These are phyloP conservation scores for Bipolaris sorokiniana DNA, from an alignment of 2,329 filamentous ascomycete genomes.

Conservation along the genomic window DNA sequence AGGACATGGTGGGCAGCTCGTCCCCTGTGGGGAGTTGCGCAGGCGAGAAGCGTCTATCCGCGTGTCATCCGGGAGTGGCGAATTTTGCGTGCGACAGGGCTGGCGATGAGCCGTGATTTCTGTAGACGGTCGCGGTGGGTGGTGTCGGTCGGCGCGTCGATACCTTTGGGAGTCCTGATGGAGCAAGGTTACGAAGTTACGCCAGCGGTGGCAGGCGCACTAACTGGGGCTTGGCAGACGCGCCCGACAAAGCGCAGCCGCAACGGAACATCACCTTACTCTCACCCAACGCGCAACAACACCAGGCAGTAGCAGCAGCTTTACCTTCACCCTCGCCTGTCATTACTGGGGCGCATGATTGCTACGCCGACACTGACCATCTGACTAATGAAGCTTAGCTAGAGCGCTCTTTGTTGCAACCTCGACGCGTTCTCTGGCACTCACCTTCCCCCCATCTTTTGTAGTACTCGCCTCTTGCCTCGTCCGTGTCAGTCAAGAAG, in stretches of 20 bases:
- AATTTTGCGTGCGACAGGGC: conserved; percentile 1
- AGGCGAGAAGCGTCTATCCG: conserved; percentile 30
- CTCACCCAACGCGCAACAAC: conserved; percentile 4
- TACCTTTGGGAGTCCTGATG: conserved; percentile 22
- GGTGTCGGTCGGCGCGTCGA: conserved; percentile 23
- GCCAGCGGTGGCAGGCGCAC: conserved; percentile 27
- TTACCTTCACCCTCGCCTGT: not conserved
- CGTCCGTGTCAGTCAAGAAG: not conserved
- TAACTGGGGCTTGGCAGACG: conserved; percentile 34
- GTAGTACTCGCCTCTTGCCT: conserved; percentile 5
- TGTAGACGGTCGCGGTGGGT: conserved; percentile 16
- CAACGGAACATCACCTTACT: conserved; percentile 6
- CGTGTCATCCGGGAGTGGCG: conserved; percentile 30
- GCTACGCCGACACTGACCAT: not conserved
- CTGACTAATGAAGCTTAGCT: conserved; percentile 12
- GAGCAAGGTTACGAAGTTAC: conserved; percentile 17
- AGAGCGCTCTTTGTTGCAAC: not conserved
- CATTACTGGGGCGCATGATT: conserved; percentile 1
- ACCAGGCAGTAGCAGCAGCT: not conserved
- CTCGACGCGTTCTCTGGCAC: conserved; percentile 6
- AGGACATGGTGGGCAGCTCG: conserved; percentile 43
- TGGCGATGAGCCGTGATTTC: conserved; percentile 13
- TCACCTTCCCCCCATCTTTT: conserved; percentile 1
- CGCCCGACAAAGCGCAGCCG: conserved; percentile 32
- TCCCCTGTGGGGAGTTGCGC: conserved; percentile 33